Conservation (phyloP, 306 rosid genomes). For the Sophora flavescens region DNA sequence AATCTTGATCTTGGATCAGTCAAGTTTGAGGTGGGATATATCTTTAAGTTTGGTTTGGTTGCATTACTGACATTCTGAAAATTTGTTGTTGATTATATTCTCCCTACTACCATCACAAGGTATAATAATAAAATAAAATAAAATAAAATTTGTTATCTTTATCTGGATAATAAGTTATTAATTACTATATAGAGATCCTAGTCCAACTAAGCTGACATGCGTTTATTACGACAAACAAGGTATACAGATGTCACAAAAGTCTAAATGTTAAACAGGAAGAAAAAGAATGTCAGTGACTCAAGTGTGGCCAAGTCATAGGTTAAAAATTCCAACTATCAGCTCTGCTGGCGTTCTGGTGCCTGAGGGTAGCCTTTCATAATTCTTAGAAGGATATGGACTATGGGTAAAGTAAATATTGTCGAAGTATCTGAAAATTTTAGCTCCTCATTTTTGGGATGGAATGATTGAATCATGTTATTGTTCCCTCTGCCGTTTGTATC, state of each 20-base stretch:
- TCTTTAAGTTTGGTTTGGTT: slow-evolving; percentile 27
- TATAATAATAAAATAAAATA: neutral
- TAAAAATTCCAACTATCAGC: neutral
- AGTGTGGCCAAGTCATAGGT: neutral
- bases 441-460: neutral
- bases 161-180: slow-evolving; percentile 15
- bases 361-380: neutral
- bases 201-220: neutral
- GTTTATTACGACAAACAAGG: slow-evolving; percentile 5
- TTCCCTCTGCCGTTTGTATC: slow-evolving; percentile 25
- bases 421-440: slow-evolving; percentile 24
- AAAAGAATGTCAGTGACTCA: too few relatives aligned
- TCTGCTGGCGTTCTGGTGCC: neutral
- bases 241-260: neutral
- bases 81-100: slow-evolving; percentile 23
- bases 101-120: slow-evolving; percentile 1
- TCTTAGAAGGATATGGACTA: neutral
- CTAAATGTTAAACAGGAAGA: slow-evolving; percentile 1
- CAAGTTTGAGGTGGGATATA: slow-evolving; percentile 83
- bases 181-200: slow-evolving; percentile 21
- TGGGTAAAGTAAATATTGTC: slow-evolving; percentile 1
- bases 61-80: slow-evolving; percentile 25
- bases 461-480: slow-evolving; percentile 9
- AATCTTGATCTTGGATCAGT: slow-evolving; percentile 94
- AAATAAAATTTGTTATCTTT: neutral